Evolutionary conservation across 148 eudicot genomes (phyloP).

Genomic region (Camellia sinensis): DNA sequence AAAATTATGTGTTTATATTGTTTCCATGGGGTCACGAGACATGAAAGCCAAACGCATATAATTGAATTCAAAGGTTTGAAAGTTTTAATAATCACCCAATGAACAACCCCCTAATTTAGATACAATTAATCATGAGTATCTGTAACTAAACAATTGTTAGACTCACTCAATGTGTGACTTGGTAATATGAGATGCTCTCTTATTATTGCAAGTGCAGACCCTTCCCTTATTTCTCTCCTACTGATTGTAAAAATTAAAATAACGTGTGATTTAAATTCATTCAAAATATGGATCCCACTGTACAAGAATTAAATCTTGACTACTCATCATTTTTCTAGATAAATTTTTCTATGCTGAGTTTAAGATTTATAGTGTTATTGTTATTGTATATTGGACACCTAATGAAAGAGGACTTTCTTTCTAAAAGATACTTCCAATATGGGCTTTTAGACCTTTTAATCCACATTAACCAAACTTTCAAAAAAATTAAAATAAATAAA

Average conservation of each 20-base stretch:
- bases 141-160: neutral
- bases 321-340: no score
- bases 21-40: neutral
- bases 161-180: neutral
- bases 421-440: neutral
- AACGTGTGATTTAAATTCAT: no score
- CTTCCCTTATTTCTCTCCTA: no score
- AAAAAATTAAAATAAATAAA: no score
- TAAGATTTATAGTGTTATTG: no score
- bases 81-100: neutral
- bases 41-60: neutral
- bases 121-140: neutral
- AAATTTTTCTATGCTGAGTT: no score
- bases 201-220: no score
- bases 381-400: neutral
- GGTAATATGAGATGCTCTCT: neutral
- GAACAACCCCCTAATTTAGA: neutral
- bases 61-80: neutral
- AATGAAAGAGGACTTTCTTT: neutral
- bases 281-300: no score
- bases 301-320: no score
- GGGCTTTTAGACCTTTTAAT: neutral
- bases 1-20: neutral
- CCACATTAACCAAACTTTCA: neutral
- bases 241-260: no score